These are phyloP conservation scores for Blechomonas ayalai DNA, from an alignment of 208 protist species.

Conservation along the genomic window DNA sequence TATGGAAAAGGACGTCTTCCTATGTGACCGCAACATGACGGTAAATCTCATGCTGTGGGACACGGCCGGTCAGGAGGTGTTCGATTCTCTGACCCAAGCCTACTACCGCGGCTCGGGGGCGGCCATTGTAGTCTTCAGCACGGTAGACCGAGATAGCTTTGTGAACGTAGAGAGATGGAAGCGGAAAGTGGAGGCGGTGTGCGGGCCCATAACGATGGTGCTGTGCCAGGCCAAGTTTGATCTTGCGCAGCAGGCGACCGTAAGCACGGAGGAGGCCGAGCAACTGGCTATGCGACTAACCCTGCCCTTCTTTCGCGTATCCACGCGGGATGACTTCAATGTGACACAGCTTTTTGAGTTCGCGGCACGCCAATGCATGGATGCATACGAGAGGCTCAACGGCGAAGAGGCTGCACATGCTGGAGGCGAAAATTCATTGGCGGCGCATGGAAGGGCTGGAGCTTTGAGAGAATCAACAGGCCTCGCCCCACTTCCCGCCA, in stretches of 20 bases:
- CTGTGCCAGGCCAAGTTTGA: slow-evolving; percentile 94
- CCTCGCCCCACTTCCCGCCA: too few relatives aligned
- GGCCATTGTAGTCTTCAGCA: slow-evolving; percentile 88
- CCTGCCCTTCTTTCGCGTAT: slow-evolving; percentile 87
- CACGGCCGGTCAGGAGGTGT: slow-evolving; percentile 92
- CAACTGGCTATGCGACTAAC: slow-evolving; percentile 65
- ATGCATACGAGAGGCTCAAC: slow-evolving; percentile 2
- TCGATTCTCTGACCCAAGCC: slow-evolving; percentile 86
- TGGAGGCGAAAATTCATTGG: background rate
- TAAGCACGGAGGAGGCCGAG: slow-evolving; percentile 86
- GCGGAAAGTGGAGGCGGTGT: slow-evolving; percentile 75
- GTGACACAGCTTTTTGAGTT: slow-evolving; percentile 88
- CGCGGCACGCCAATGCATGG: slow-evolving; percentile 55
- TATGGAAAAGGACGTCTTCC: slow-evolving; percentile 87
- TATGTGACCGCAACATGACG: slow-evolving; percentile 39
- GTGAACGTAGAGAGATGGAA: slow-evolving; percentile 81
- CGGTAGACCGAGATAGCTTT: slow-evolving; percentile 86
- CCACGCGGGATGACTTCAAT: slow-evolving; percentile 92
- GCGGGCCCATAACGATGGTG: slow-evolving; percentile 81
- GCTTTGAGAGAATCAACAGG: too few relatives aligned
- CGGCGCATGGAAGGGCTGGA: too few relatives aligned
- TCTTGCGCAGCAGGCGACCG: slow-evolving; percentile 71
- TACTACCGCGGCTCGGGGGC: slow-evolving; percentile 90
- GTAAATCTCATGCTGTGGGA: slow-evolving; percentile 93
- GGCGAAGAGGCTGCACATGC: background rate